A percentile compares a stretch with the other conserved stretches of the same genome.
Conservation (phyloP, 805 yeast species). For the Lipomyces japonicus region DNA sequence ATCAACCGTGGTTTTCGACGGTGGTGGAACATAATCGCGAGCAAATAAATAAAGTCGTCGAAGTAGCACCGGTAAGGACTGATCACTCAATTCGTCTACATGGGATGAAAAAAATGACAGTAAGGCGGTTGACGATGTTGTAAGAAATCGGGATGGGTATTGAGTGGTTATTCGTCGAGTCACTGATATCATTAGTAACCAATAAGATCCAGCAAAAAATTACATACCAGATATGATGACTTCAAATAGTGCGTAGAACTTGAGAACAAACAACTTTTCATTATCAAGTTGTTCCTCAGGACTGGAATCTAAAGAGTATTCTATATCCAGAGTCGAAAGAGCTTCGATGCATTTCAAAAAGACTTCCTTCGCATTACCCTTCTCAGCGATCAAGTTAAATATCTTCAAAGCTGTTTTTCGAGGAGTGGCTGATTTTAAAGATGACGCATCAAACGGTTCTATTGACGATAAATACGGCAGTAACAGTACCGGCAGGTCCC, state of each 20-base stretch:
- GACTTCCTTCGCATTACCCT: constrained; percentile 80
- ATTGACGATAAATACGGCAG: constrained; percentile 48
- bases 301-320: constrained; percentile 29
- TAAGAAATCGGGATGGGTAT: constrained; percentile 75
- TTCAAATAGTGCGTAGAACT: constrained; percentile 66
- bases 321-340: constrained; percentile 42
- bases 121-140: constrained; percentile 61
- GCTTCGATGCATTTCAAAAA: constrained; percentile 69
- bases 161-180: constrained; percentile 58
- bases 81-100: constrained; percentile 34
- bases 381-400: constrained; percentile 59
- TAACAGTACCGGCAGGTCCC: constrained; percentile 82
- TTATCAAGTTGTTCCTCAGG: constrained; percentile 23
- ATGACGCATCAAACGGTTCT: constrained; percentile 19
- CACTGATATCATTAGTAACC: constrained; percentile 2
- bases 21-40: constrained; percentile 50
- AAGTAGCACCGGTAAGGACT: constrained; percentile 43
- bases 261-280: constrained; percentile 45
- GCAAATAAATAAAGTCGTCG: constrained; percentile 58
- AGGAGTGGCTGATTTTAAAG: constrained; percentile 28
- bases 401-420: constrained; percentile 44
- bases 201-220: neutral
- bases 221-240: constrained; percentile 45
- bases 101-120: constrained; percentile 51
- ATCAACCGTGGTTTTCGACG: constrained; percentile 45